Percentiles rank a stretch among this genome's conserved stretches.
Conservation (phyloP, 495 filamentous ascomycete species). For the Podospora bellae-mahoneyi region DNA sequence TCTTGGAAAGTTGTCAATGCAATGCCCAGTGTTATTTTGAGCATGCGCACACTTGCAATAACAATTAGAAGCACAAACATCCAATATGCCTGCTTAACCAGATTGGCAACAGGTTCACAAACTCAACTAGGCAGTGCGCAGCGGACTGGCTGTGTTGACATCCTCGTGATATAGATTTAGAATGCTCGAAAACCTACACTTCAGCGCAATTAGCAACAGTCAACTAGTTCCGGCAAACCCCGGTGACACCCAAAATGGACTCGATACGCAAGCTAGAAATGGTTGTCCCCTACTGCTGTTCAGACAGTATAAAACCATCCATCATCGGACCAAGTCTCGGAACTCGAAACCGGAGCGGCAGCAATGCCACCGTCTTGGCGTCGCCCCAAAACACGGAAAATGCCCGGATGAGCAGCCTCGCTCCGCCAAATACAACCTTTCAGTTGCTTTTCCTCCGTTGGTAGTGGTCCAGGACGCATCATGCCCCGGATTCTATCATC, state of each 20-base stretch:
- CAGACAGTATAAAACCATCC: not conserved
- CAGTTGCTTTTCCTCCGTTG: not conserved
- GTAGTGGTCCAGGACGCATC: constrained; percentile 3
- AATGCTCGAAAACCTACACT: not conserved
- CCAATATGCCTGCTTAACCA: no score
- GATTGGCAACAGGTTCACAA: no score
- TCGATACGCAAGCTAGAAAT: no score
- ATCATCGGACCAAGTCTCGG: constrained; percentile 9
- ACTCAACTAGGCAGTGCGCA: no score
- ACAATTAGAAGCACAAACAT: no score
- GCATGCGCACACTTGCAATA: no score
- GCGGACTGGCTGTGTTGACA: no score
- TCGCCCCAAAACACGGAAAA: constrained; percentile 20
- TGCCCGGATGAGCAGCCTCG: constrained; percentile 4
- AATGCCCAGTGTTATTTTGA: no score
- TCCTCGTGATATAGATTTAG: no score
- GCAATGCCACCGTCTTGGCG: constrained; percentile 26
- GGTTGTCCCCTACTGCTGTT: no score
- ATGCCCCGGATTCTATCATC: constrained; percentile 13
- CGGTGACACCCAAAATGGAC: no score
- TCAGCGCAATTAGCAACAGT: not conserved
- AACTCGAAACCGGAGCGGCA: constrained; percentile 11
- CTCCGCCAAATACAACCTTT: constrained; percentile 22
- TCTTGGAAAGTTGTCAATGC: no score
- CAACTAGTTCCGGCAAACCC: not conserved